Conservation (phyloP, 352 stramenopile genomes). For the Phytophthora pisi region DNA sequence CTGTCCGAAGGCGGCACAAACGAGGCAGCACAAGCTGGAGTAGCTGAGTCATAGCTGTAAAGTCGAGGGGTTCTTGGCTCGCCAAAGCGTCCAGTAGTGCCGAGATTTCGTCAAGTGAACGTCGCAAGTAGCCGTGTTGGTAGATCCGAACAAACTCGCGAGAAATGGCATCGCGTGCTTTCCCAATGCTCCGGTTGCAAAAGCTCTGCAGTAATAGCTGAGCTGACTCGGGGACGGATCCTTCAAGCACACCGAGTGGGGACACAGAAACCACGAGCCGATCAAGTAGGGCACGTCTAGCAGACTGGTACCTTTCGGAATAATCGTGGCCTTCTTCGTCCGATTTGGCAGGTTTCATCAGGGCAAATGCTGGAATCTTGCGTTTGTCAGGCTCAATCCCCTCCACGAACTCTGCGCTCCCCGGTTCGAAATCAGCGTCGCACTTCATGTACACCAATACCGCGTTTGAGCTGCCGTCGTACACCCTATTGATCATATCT, state of each 20-base stretch:
- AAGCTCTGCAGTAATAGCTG: conserved; percentile 13
- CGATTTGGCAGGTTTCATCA: conserved; percentile 1
- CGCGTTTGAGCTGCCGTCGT: not conserved
- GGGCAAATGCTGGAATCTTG: conserved; percentile 4
- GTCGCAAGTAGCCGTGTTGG: not conserved
- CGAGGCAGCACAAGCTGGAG: conserved; percentile 3
- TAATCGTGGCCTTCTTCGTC: conserved; percentile 9
- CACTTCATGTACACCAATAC: conserved; percentile 23
- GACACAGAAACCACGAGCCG: not conserved
- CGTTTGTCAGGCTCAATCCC: not conserved
- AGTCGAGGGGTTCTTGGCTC: not conserved
- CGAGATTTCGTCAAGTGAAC: not conserved
- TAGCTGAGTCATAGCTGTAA: not conserved
- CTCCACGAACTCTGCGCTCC: not conserved
- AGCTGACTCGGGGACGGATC: conserved; percentile 3
- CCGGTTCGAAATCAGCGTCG: conserved; percentile 10
- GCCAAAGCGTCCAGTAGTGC: conserved; percentile 3
- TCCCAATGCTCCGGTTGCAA: conserved; percentile 5
- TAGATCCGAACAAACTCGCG: not conserved
- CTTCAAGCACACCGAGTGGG: not conserved
- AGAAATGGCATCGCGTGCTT: not conserved
- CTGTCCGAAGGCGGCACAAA: not conserved
- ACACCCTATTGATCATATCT: conserved; percentile 2
- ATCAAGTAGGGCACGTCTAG: not conserved
- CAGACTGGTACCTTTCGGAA: not conserved